Base-by-base conservation (phyloP, 768 basidiomycete species). In the Saitozyma sp. region DNA sequence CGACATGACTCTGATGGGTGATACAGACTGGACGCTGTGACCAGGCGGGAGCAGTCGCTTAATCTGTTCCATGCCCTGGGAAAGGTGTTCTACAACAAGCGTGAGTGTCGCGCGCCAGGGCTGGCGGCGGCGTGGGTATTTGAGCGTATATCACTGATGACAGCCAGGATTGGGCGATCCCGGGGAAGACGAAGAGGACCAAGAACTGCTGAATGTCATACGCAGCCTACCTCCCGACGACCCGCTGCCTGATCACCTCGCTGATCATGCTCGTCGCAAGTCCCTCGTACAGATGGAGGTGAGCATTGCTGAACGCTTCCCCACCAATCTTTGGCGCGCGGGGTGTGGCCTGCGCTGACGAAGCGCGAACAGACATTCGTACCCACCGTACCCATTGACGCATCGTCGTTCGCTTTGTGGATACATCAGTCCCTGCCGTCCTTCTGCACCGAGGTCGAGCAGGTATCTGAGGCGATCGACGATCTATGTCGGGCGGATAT, bases 71-170 rank as follows among this genome's bases (percentile, higher is more conserved):
- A 97, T 79, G 80, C 97, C 16, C 82, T 99, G 54, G 96, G 96
- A 14, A 95, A 91, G 80, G 85, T 98, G 1, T 78, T 98, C 53
- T 98, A 96, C 76, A 97, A 95, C 78, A 99, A 98, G 79, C 86
- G 96, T 96, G 50, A 59, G 86, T 58, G 13, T 11, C 37, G 0
- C 29, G 29, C 2, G n/a, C 45, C 11, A 46, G 45, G 45, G 45
- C 45, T 46, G 13, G n/a, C 29, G 29, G 29, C 29, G 29, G 29
- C 29, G 29, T 29, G 29, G 29, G 11, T 17, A 46, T 46, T 6
- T 46, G 13, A 13, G 45, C 45, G 29, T 29, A 6, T 17, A 46
- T 46, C 14, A 19, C 29, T 48, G 39, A 49, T 29, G 0, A 29
- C 19, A 14, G 8, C 1, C 60, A 79, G 78, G 78, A 5, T 57